Evolutionary conservation across 2,329 filamentous ascomycete species (phyloP), one percentile per base, ranked within the genome.

Genomic region (Nannizzia gypsea): DNA sequence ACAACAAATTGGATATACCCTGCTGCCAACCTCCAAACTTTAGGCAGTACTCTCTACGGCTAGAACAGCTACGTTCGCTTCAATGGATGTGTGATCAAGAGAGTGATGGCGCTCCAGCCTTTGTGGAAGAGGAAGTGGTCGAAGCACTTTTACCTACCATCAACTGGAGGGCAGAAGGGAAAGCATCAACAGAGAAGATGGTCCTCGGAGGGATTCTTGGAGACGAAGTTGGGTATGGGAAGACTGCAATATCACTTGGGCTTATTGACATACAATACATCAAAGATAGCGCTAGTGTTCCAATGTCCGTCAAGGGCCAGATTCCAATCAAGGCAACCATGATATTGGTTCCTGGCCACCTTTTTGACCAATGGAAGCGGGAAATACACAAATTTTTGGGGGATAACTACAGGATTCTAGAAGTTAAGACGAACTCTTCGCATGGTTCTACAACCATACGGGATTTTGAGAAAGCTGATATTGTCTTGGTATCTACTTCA

Each of bases 171-270:
- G 77, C 78, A 1, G 83, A 86, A 67, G 82, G n/a, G 65, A 76
- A 61, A 67, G 73, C 38, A 24, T 68, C n/a, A 56, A 74, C 58
- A 38, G 61, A 34, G 63, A 68, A 66, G 38, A 59, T 62, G 9
- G 63, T 84, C 44, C 77, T 76, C 17, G 84, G 85, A 11, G 85
- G 84, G 3, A 76, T 87, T 17, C 73, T 86, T 36, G 83, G 83
- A 1, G 83, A 86, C 65, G 76, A 82, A 50, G 83, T 86, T 36
- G 84, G 82, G 0, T 87, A 84, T 66, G 85, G 85, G 0, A 88
- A 88, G 66, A 88, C 85, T 0, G 79, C 83, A 1, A 79, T 81
- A 0, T 79, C 78, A 1, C 73, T 87, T 11, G 83, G 77, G 0
- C 69, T 87, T 6, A 78, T 86, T 31, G 74, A 81, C 38, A 69